Conservation (phyloP, 1,139 yeast genomes). For the Pichia sp. region DNA sequence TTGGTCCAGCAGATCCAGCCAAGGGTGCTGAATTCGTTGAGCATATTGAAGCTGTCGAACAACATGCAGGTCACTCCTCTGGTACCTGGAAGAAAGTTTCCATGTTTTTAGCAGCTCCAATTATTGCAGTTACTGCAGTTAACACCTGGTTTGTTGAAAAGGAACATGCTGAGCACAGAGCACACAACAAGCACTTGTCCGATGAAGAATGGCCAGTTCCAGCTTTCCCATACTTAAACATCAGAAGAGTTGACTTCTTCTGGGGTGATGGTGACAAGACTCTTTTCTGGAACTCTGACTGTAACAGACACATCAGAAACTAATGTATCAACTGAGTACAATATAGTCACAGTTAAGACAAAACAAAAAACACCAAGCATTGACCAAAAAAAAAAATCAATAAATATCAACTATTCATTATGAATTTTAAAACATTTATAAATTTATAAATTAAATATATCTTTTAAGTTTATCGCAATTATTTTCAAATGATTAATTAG, state of each 20-base stretch:
- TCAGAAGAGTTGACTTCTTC: constrained; percentile 80
- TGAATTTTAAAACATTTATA: no score
- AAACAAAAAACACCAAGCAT: not conserved
- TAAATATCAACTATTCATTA: no score
- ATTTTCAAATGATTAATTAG: no score
- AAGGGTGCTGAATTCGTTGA: constrained; percentile 49
- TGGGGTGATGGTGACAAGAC: constrained; percentile 99
- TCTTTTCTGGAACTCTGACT: constrained; percentile 88
- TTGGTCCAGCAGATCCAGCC: constrained; percentile 31
- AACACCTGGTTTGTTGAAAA: constrained; percentile 76
- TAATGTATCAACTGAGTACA: not conserved
- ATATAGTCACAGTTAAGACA: not conserved
- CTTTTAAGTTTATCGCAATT: no score
- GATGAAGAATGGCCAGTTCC: constrained; percentile 85
- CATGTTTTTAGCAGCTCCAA: constrained; percentile 73
- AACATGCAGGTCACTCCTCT: constrained; percentile 74
- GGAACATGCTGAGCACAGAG: constrained; percentile 86
- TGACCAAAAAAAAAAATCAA: no score
- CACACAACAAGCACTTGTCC: constrained; percentile 63
- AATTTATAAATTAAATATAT: no score
- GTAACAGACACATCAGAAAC: constrained; percentile 70
- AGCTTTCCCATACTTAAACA: constrained; percentile 84
- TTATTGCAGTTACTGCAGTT: constrained; percentile 63
- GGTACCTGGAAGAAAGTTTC: constrained; percentile 82
- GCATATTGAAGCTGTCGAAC: constrained; percentile 44